A percentile compares a stretch with the other conserved stretches of the same genome.
These are phyloP conservation scores for Globisporangium mamillatum DNA, from an alignment of 352 stramenopile genomes.

Conservation along the genomic window DNA sequence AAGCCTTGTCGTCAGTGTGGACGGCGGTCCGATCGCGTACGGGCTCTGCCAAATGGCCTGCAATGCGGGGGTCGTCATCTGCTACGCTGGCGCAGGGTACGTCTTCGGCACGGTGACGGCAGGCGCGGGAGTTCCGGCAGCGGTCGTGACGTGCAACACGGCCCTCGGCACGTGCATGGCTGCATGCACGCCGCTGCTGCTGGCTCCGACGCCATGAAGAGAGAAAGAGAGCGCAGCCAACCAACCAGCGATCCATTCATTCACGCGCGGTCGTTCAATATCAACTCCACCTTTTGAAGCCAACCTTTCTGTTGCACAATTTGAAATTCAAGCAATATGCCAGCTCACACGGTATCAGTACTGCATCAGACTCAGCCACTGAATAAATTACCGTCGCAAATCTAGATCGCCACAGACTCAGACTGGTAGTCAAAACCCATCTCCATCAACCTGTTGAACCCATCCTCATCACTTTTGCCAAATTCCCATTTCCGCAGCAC, in stretches of 20 bases:
- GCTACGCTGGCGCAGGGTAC: conserved; percentile 29
- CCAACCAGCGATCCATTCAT: neutral
- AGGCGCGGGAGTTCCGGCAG: conserved; percentile 11
- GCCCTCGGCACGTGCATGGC: conserved; percentile 39
- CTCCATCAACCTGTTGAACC: neutral
- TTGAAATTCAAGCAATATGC: neutral
- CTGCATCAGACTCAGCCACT: neutral
- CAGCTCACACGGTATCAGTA: neutral
- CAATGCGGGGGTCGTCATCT: conserved; percentile 35
- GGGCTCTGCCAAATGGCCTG: conserved; percentile 39
- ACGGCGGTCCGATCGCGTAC: conserved; percentile 25
- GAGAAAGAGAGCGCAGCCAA: neutral
- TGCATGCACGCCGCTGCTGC: conserved; percentile 21
- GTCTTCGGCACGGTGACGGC: conserved; percentile 39
- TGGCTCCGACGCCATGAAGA: conserved; percentile 4
- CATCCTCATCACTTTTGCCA: conserved; percentile 1
- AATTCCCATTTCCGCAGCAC: conserved; percentile 6
- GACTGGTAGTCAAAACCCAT: neutral
- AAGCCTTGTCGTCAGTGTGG: neutral
- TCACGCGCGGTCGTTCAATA: neutral
- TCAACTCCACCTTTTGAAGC: neutral
- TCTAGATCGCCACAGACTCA: conserved; percentile 7
- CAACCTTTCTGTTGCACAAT: neutral
- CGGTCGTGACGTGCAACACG: conserved; percentile 27
- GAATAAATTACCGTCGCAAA: neutral